Evolutionary conservation across 164 flowering plant genomes (phyloP), one percentile per base, ranked within the genome.

Genomic region (Buxus sempervirens): DNA sequence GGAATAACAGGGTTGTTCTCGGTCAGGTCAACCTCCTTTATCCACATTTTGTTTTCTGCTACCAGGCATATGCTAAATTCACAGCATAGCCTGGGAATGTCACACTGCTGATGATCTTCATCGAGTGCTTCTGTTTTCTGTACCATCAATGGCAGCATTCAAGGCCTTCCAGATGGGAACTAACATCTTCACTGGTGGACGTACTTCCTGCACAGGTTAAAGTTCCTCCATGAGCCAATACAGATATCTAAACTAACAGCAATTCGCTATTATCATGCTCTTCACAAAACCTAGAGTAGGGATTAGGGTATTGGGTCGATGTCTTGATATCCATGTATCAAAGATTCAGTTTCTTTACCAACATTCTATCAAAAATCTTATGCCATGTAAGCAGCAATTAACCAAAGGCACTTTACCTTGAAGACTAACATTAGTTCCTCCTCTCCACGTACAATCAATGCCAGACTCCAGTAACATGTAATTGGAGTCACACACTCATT

Each of bases 381-480:
- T 1, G 22, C 2, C 19, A 27, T 55, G 38, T 36, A 4, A 65
- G 2, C 21, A 49, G 14, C 45, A 59, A 41, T 10, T 27, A 12
- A 32, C 13, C 24, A 19, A 1, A 19, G 36, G 12, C 66, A 41
- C 7, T 42, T 70, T 75, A 95, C 97, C 96, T 88, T 84, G 72
- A 91, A 90, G 64, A 84, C 94, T 62, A 85, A 68, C 79, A 80
- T 71, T 53, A 90, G 77, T 63, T 91, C 89, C 53, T 76, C 81
- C 75, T 91, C 91, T 2, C 66, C 93, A 0, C 82, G 83, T 38
- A 88, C 53, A 73, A 95, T 63, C 68, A 95, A 75, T 70, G 92
- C 85, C 61, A 95, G 74, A 74, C 87, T 84, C 98, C 98, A 95
- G 65, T 89, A 91, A 81, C 98, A 95, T 48, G 94, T 95, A 45